Evolutionary conservation across 208 protist species (phyloP).

Genomic region (Acanthamoeba culbertsoni): DNA sequence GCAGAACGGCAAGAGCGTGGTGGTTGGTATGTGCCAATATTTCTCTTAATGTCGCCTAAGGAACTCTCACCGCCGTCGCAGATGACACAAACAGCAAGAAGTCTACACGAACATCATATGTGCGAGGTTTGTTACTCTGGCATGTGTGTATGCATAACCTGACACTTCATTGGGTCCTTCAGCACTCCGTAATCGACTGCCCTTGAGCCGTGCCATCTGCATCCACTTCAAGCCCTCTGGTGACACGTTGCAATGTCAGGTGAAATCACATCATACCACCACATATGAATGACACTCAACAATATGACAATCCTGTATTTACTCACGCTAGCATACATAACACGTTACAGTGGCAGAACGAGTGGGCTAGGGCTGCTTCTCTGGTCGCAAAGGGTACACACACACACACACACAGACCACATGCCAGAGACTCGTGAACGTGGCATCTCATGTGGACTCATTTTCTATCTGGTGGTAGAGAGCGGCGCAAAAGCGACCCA

Average conservation of each 20-base stretch:
- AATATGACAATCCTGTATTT: background rate
- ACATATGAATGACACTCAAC: background rate
- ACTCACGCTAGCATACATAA: no score
- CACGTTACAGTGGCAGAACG: constrained; percentile 3
- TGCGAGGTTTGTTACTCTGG: background rate
- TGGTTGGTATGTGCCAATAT: background rate
- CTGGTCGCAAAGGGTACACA: background rate
- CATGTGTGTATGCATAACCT: background rate
- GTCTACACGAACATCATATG: background rate
- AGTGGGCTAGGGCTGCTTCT: background rate
- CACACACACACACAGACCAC: background rate
- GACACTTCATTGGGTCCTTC: background rate
- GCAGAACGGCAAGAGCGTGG: background rate
- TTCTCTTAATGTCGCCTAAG: background rate
- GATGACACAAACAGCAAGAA: background rate
- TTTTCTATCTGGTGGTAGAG: background rate
- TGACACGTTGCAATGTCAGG: background rate
- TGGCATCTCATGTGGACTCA: background rate
- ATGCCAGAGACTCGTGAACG: background rate
- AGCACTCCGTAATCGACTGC: background rate
- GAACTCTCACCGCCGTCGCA: background rate
- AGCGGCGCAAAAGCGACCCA: background rate
- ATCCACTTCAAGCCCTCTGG: background rate
- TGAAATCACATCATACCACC: background rate
- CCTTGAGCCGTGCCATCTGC: background rate